These are phyloP conservation scores for Trifolium fragiferum DNA, from an alignment of 306 rosid species.

Conservation along the genomic window DNA sequence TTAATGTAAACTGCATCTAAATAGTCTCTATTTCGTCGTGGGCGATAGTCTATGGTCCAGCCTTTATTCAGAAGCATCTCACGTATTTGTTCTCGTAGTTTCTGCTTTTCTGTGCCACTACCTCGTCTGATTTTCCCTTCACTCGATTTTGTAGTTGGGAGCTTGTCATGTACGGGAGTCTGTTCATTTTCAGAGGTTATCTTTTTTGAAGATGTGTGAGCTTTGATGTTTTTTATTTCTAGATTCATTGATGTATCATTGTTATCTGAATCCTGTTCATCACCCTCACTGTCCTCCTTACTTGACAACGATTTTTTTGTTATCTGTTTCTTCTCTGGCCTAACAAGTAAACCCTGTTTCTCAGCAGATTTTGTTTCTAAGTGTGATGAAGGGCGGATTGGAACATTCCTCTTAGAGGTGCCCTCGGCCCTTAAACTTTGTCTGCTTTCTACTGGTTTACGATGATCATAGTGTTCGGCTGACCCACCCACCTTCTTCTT, in stretches of 20 bases:
- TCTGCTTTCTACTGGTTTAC: slow-evolving; percentile 57
- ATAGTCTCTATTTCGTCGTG: slow-evolving; percentile 94
- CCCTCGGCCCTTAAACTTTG: slow-evolving; percentile 59
- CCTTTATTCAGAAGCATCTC: slow-evolving; percentile 86
- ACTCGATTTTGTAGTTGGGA: slow-evolving; percentile 50
- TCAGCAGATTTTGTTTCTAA: slow-evolving; percentile 52
- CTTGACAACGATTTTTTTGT: slow-evolving; percentile 59
- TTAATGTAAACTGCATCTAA: slow-evolving; percentile 95
- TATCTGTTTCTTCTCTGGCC: slow-evolving; percentile 56
- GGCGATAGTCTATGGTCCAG: slow-evolving; percentile 95
- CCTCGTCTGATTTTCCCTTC: slow-evolving; percentile 87
- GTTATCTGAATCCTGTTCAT: slow-evolving; percentile 67
- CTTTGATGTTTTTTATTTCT: slow-evolving; percentile 54
- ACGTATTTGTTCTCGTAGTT: slow-evolving; percentile 82
- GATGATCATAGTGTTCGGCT: slow-evolving; percentile 51
- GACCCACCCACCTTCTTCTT: slow-evolving; percentile 60
- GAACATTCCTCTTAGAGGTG: slow-evolving; percentile 54
- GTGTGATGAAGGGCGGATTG: slow-evolving; percentile 45
- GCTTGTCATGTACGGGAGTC: slow-evolving; percentile 64
- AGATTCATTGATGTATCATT: slow-evolving; percentile 69
- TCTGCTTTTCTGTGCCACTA: slow-evolving; percentile 95
- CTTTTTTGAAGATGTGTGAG: slow-evolving; percentile 56
- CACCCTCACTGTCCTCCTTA: slow-evolving; percentile 60
- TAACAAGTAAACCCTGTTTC: slow-evolving; percentile 54
- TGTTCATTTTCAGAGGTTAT: slow-evolving; percentile 55